Conservation (phyloP, 2,329 filamentous ascomycete genomes). For the Karstenula rhodostoma region DNA sequence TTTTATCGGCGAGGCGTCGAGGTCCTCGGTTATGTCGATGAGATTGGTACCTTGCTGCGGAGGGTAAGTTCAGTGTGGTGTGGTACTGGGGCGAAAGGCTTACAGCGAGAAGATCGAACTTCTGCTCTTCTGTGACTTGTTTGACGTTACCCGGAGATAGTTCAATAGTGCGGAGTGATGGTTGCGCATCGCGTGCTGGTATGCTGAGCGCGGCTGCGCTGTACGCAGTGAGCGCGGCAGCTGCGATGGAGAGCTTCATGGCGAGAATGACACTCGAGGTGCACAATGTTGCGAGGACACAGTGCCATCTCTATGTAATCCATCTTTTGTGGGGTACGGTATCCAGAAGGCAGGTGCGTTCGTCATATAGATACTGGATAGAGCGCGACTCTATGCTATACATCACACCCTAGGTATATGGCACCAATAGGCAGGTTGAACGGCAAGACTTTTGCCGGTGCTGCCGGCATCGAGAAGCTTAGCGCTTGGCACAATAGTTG, state of each 20-base stretch:
- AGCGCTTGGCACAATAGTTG: not conserved
- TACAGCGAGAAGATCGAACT: constrained; percentile 85
- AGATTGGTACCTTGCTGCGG: constrained; percentile 44
- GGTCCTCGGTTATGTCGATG: constrained; percentile 37
- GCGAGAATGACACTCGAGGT: not conserved
- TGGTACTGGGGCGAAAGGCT: constrained; percentile 33
- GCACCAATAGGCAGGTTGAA: not conserved
- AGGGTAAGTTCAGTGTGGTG: not conserved
- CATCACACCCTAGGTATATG: not conserved
- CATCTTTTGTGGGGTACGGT: too few relatives aligned
- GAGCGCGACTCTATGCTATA: not conserved
- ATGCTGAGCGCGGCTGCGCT: constrained; percentile 7
- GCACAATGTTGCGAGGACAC: not conserved
- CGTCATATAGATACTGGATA: not conserved
- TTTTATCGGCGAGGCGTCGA: constrained; percentile 17
- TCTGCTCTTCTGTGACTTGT: constrained; percentile 90
- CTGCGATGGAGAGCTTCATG: constrained; percentile 13
- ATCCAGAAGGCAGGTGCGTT: not conserved
- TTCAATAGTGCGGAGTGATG: constrained; percentile 74
- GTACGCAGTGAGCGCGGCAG: constrained; percentile 5
- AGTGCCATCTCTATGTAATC: not conserved
- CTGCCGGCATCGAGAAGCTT: not conserved
- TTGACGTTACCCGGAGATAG: constrained; percentile 75
- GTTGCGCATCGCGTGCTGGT: constrained; percentile 12
- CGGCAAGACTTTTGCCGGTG: not conserved